These are phyloP conservation scores for Symbiodinium natans DNA, from an alignment of 73 alveolate species.

Conservation along the genomic window DNA sequence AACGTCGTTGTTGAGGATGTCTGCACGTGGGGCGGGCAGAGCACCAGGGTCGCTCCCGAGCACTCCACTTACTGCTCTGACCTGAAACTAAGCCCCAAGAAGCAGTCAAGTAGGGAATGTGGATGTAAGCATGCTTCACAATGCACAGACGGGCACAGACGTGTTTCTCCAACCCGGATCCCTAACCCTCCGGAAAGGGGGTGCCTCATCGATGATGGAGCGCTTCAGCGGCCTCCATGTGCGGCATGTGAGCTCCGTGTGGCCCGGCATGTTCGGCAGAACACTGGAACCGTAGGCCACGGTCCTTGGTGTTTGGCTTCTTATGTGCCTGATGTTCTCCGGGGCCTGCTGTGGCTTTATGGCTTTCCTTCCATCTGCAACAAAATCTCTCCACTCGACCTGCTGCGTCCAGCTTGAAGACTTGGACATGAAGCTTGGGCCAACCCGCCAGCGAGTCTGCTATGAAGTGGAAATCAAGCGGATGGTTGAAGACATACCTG, in stretches of 20 bases:
- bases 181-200: no score
- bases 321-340: no score
- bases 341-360: not conserved
- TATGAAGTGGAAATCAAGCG: conserved; percentile 83
- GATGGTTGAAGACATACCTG: conserved; percentile 91
- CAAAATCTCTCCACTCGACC: conserved; percentile 70
- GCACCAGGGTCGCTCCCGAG: conserved; percentile 90
- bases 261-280: conserved; percentile 72
- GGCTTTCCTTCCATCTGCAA: not conserved
- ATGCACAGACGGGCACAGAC: no score
- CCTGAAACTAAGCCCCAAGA: not conserved
- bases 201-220: conserved; percentile 60
- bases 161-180: no score
- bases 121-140: no score
- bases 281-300: conserved; percentile 53
- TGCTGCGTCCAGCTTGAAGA: conserved; percentile 68
- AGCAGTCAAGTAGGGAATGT: no score
- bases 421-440: conserved; percentile 85
- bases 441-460: conserved; percentile 89
- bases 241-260: conserved; percentile 53
- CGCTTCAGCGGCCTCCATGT: conserved; percentile 68
- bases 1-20: conserved; percentile 49
- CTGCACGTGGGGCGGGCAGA: conserved; percentile 65
- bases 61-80: conserved; percentile 46
- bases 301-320: conserved; percentile 23